Base-by-base conservation (phyloP, 2,329 filamentous ascomycete species). In the Cryphonectria japonica region DNA sequence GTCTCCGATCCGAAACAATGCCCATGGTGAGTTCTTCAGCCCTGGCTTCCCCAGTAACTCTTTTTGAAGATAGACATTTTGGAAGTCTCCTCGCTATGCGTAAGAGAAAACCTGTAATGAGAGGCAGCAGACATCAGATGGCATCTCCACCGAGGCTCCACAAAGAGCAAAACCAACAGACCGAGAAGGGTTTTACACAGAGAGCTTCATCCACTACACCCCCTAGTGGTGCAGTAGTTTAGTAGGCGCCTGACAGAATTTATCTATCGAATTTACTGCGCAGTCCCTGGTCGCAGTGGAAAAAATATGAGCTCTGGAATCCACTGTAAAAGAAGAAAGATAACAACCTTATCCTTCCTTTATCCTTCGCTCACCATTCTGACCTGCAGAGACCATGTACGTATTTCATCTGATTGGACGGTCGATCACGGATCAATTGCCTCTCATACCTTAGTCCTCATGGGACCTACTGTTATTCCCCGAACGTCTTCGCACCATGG, bases 191-290 rank as follows among this genome's bases (percentile, higher is more conserved):
- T 19, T 59, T 32, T 8, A 14, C n/a, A 14, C 22, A 29, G n/a
- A 11, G 52, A 29, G 26, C 52, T 29, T 29, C n/a, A 26, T 26
- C 52, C 13, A 14, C 26, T 2, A 29, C 29, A 11, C 54, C 54
- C 59, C 59, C 19, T 39, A 37, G 32, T 61, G 34, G 7, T 61
- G 59, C 59, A 61, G 59, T 61, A 61, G 59, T 39, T 61, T 39
- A 26, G 34, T 6, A 1, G 11, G 32, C 26, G 26, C 26, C 59
- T 34, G 34, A 19, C 22, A 39, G 34, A 39, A 39, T 61, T 59
- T 34, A 59, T 59, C 14, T 29, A 6, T 11, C 16, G 54, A 7
- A 19, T 32, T 29, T 32, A 59, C 16, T 22, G 43, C 16, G 1
- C 8, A 50, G 16, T 19, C 19, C 43, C 43, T 50, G 43, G 19